Percentiles rank a stretch among this genome's conserved stretches.
Conservation (phyloP, 2,329 filamentous ascomycete genomes). For the Monosporascus sp. region DNA sequence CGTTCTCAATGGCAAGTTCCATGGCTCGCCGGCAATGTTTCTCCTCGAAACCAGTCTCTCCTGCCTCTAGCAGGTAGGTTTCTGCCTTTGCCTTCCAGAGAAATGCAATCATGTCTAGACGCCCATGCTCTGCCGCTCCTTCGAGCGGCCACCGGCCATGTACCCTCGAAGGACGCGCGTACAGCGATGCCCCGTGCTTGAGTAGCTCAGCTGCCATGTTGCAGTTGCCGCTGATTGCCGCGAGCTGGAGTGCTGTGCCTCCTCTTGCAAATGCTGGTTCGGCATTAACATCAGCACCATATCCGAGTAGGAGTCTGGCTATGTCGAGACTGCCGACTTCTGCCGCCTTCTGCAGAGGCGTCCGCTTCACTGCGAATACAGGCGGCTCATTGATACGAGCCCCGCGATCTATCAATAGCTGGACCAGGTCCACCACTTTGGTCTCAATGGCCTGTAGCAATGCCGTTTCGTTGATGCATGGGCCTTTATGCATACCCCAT, state of each 20-base stretch:
- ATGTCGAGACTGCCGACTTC: conserved; percentile 9
- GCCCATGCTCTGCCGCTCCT: conserved; percentile 11
- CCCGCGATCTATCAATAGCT: conserved; percentile 8
- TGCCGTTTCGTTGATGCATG: background rate
- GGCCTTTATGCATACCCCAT: too few relatives aligned
- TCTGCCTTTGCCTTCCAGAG: conserved; percentile 7
- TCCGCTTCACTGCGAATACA: conserved; percentile 2
- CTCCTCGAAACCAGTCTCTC: conserved; percentile 1
- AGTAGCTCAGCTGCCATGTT: conserved; percentile 10
- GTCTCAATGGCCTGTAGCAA: conserved; percentile 6
- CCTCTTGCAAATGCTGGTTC: conserved; percentile 5
- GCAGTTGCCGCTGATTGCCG: conserved; percentile 13
- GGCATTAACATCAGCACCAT: conserved; percentile 11
- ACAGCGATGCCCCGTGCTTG: conserved; percentile 3
- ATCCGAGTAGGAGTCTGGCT: conserved; percentile 10
- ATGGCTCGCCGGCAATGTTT: conserved; percentile 9
- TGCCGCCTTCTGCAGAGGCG: conserved; percentile 17
- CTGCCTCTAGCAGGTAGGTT: background rate
- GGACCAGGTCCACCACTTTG: conserved; percentile 10
- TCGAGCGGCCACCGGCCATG: conserved; percentile 14
- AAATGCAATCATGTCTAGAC: conserved; percentile 15
- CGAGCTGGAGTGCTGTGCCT: conserved; percentile 15
- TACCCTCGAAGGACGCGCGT: conserved; percentile 3
- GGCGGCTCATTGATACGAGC: conserved; percentile 12
- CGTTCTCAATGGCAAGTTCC: conserved; percentile 8